phyloP scores from a whole-genome alignment of 192 early-diverging fungal genomes.

The Oehlia diaphana region DNA sequence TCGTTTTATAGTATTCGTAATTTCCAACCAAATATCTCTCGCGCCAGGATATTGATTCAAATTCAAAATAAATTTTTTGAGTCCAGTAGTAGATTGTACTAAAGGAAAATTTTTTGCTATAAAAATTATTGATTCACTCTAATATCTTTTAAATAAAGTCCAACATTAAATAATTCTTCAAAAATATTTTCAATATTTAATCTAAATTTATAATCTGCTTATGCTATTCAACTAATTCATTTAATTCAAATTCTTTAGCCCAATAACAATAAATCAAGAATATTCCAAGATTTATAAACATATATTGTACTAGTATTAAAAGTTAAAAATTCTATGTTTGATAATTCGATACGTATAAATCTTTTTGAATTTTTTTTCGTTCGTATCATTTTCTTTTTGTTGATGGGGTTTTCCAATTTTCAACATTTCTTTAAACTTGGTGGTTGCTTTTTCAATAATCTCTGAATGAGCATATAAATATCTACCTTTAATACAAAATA shows the following conservation, averaged over 20 bases:
- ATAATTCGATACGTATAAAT: background rate
- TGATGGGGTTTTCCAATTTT: background rate
- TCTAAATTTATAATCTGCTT: background rate
- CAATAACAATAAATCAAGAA: background rate
- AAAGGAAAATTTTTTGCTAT: background rate
- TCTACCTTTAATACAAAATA: background rate
- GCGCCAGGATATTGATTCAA: background rate
- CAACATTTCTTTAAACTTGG: background rate
- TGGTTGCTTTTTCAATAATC: background rate
- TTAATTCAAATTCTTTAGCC: background rate
- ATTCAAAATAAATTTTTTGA: background rate
- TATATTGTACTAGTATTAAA: background rate
- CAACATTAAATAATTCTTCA: background rate
- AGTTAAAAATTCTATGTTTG: background rate
- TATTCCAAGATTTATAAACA: background rate
- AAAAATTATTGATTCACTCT: background rate
- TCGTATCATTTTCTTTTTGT: background rate
- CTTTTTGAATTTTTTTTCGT: background rate
- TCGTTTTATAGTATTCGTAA: background rate
- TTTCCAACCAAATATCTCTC: background rate
- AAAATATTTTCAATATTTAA: background rate
- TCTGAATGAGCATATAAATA: background rate
- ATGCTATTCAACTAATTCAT: background rate
- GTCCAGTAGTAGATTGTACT: background rate
- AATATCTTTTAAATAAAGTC: background rate